phyloP scores from a whole-genome alignment of 352 stramenopile species.

The Globisporangium abappressorium region DNA sequence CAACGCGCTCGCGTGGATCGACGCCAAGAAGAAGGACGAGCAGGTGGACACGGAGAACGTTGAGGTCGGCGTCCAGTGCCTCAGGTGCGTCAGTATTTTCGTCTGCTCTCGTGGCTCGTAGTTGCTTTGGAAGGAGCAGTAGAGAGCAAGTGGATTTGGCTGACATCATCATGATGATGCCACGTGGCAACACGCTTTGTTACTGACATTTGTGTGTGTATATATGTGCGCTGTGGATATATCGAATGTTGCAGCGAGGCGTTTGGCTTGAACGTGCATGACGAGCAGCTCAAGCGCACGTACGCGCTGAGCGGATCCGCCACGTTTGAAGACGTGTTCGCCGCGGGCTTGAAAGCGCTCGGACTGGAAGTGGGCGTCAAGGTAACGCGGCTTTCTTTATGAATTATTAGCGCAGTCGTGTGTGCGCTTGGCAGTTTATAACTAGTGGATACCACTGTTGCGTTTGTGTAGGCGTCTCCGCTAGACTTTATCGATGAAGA shows the following conservation, averaged over 20 bases:
- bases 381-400: not conserved
- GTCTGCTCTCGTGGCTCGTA: not conserved
- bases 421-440: not conserved
- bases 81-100: constrained; percentile 33
- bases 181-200: not conserved
- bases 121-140: not conserved
- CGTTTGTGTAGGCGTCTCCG: constrained; percentile 7
- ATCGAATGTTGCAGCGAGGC: constrained; percentile 42
- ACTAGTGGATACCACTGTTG: not conserved
- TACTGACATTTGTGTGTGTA: not conserved
- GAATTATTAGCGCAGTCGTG: not conserved
- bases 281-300: constrained; percentile 49
- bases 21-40: constrained; percentile 55
- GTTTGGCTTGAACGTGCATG: constrained; percentile 60
- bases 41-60: constrained; percentile 59
- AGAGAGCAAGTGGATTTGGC: not conserved
- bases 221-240: not conserved
- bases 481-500: constrained; percentile 49
- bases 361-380: constrained; percentile 40
- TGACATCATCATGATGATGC: not conserved
- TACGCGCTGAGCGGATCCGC: constrained; percentile 40
- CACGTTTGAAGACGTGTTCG: constrained; percentile 70
- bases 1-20: constrained; percentile 70
- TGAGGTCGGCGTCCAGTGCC: constrained; percentile 60
- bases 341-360: constrained; percentile 59